Conservation (phyloP, 2,329 filamentous ascomycete species). For the Fusarium sp. region DNA sequence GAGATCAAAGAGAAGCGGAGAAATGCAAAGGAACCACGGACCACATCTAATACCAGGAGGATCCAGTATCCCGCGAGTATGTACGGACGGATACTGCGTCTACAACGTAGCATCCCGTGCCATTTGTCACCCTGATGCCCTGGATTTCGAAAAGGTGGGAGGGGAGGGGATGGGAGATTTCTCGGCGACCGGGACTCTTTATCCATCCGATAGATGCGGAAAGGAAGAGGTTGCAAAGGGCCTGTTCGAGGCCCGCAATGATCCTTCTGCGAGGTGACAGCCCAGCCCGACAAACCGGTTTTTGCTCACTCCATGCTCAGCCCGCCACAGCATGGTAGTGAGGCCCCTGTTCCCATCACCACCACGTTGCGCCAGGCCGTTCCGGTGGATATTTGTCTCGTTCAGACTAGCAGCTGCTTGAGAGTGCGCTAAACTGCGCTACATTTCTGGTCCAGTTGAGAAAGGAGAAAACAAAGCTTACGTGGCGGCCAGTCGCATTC, state of each 20-base stretch:
- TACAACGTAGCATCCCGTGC: neutral
- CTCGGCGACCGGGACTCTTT: conserved; percentile 1
- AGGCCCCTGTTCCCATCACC: neutral
- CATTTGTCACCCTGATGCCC: neutral
- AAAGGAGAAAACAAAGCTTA: conserved; percentile 19
- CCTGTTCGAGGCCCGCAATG: conserved; percentile 35
- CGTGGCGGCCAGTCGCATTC: conserved; percentile 27
- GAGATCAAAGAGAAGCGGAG: conserved; percentile 3
- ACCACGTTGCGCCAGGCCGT: conserved; percentile 11
- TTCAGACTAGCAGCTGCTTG: neutral
- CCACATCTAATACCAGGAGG: conserved; percentile 3
- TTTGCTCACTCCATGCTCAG: conserved; percentile 20
- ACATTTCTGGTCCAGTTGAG: neutral
- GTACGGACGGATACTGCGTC: neutral
- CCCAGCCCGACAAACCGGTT: conserved; percentile 37
- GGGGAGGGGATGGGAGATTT: neutral
- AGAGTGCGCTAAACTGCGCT: conserved; percentile 3
- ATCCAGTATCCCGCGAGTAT: neutral
- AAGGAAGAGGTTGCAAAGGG: neutral
- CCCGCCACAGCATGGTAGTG: neutral
- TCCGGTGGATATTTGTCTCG: conserved; percentile 14
- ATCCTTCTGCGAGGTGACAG: conserved; percentile 35
- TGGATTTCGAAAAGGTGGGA: neutral
- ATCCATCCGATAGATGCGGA: conserved; percentile 11
- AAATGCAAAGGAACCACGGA: conserved; percentile 17